These are phyloP conservation scores for Erodium texanum DNA, from an alignment of 441 rosid genomes.

Conservation along the genomic window DNA sequence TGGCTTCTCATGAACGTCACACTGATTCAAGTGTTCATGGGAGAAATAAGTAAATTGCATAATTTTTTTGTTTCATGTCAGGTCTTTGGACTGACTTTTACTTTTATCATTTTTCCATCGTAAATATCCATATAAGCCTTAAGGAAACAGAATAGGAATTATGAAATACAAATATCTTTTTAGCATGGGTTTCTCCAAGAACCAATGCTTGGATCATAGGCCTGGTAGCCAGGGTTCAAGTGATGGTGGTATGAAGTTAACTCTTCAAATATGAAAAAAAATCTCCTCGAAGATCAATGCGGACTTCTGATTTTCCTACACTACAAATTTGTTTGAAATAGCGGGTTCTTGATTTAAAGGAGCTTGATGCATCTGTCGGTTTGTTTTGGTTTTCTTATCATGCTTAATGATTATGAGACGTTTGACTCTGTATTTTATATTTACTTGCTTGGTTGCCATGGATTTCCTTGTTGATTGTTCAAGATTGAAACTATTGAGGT, in stretches of 20 bases:
- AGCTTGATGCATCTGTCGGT: not conserved
- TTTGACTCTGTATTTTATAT: constrained; percentile 2
- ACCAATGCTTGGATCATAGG: not conserved
- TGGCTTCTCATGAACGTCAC: not conserved
- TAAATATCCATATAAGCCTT: not conserved
- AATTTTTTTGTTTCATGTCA: not conserved
- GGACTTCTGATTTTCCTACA: not conserved
- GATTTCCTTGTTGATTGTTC: constrained; percentile 2
- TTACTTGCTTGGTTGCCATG: not conserved
- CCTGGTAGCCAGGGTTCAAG: not conserved
- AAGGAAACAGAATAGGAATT: not conserved
- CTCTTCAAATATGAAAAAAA: not conserved
- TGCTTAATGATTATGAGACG: not conserved
- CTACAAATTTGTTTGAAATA: not conserved
- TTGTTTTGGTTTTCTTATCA: not conserved
- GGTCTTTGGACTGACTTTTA: not conserved
- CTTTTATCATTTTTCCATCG: not conserved
- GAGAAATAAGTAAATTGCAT: not conserved
- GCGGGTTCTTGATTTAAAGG: not conserved
- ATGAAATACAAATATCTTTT: not conserved
- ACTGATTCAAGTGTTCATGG: not conserved
- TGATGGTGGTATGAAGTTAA: not conserved
- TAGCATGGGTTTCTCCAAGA: not conserved
- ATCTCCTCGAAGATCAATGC: not conserved
- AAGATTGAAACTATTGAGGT: not conserved